Conservation (phyloP, 441 rosid species). For the Pelargonium exstipulatum region DNA sequence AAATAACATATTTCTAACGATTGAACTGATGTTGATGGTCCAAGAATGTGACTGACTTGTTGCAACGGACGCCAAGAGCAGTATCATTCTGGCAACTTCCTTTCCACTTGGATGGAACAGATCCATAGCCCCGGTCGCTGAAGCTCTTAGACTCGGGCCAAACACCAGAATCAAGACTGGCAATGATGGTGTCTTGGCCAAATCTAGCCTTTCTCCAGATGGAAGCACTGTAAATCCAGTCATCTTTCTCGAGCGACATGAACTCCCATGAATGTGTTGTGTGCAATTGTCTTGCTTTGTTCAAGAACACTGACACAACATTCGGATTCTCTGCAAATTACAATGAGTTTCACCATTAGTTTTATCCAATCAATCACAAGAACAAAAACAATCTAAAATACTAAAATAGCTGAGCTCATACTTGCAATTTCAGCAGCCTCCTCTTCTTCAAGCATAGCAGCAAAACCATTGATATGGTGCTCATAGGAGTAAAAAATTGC, state of each 20-base stretch:
- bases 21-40: no score
- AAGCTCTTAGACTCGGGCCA: slow-evolving; percentile 57
- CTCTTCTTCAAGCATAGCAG: slow-evolving; percentile 49
- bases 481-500: slow-evolving; percentile 47
- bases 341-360: no score
- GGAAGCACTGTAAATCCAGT: slow-evolving; percentile 22
- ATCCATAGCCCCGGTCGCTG: slow-evolving; percentile 46
- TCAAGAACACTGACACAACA: slow-evolving; percentile 43
- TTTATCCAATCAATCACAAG: not conserved
- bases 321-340: slow-evolving; percentile 40
- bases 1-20: no score
- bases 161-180: slow-evolving; percentile 63
- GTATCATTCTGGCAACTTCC: slow-evolving; percentile 44
- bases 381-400: not conserved
- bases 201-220: slow-evolving; percentile 42
- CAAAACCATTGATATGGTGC: slow-evolving; percentile 51
- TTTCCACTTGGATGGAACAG: slow-evolving; percentile 56
- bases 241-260: slow-evolving; percentile 39
- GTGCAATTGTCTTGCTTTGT: slow-evolving; percentile 37
- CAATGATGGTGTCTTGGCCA: slow-evolving; percentile 57
- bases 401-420: slow-evolving; percentile 8
- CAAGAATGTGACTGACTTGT: slow-evolving; percentile 17
- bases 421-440: slow-evolving; percentile 49
- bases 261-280: slow-evolving; percentile 68
- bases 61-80: slow-evolving; percentile 42